Conservation (phyloP, 352 stramenopile species). For the Phytophthora aleatoria region DNA sequence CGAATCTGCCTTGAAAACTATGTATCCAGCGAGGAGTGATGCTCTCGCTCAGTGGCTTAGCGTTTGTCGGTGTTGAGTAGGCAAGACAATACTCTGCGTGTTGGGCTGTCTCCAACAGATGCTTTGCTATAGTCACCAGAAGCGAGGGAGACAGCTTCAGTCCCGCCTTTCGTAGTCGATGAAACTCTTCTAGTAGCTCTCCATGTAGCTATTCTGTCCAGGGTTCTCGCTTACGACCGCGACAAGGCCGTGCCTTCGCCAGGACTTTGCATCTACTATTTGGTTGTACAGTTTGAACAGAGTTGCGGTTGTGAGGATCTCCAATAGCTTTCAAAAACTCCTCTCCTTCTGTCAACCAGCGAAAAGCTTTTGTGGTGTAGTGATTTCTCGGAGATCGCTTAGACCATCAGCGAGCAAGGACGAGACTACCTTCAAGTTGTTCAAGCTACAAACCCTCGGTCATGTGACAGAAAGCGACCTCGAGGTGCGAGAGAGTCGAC, state of each 20-base stretch:
- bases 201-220: not conserved
- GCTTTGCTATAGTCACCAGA: not conserved
- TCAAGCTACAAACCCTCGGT: too few relatives aligned
- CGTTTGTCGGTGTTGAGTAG: not conserved
- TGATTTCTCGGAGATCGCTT: too few relatives aligned
- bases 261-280: not conserved
- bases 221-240: not conserved
- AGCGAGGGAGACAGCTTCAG: not conserved
- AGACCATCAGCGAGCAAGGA: too few relatives aligned
- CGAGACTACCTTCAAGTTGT: too few relatives aligned
- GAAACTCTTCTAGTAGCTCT: not conserved
- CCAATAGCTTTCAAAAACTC: too few relatives aligned
- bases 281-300: not conserved
- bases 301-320: not conserved
- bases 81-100: not conserved
- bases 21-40: not conserved
- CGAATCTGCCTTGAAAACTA: not conserved
- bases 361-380: too few relatives aligned
- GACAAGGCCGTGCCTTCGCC: not conserved
- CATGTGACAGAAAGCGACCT: too few relatives aligned
- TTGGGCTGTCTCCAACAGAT: not conserved
- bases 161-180: not conserved
- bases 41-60: not conserved
- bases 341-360: too few relatives aligned
- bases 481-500: too few relatives aligned